Base-by-base conservation (phyloP, 1,284 basidiomycete genomes). In the Fomitopsis palustris region DNA sequence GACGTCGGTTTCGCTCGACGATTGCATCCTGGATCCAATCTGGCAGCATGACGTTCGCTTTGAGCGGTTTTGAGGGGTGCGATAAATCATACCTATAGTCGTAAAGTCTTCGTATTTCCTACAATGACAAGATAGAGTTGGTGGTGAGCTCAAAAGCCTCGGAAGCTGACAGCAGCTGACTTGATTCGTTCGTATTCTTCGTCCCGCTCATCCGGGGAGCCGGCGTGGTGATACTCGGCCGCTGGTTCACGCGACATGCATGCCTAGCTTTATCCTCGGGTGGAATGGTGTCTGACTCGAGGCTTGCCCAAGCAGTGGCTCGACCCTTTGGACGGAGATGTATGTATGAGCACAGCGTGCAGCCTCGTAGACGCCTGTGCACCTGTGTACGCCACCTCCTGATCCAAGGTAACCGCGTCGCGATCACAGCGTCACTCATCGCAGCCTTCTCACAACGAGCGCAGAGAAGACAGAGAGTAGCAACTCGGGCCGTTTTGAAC, bases 1-100 rank as follows among this genome's bases (percentile, higher is more conserved):
- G 78, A 42, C 92, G 82, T 67, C 89, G 78, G 62, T 89, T 90
- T 31, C 93, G 81, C 69, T 98, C 95, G 39, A 92, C 83, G 55
- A 96, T 85, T 2, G 94, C 93, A 75, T 98, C 95, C 70, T 96
- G 92, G 59, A 98, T 92, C 95, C 95, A 98, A 73, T 98, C 95
- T 86, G 63, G n/a, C 19, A 31, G 21, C 14, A 53, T 8, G n/a
- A 8, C 35, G 35, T 8, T 52, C 81, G 62, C 45, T 23, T 12
- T 39, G 43, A 52, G 17, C 57, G 59, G 53, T 56, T 58, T 56
- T 31, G 29, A 53, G 12, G 35, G 41, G 29, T 56, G 62, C 54
- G n/a, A 51, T 21, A 53, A 35, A 21, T 17, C 43, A 16, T 9
- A 86, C 87, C 88, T 58, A 90, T 89, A 33, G 88, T 90, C 25